phyloP scores from a whole-genome alignment of 768 basidiomycete species.

The Xerocomus spinulosus region DNA sequence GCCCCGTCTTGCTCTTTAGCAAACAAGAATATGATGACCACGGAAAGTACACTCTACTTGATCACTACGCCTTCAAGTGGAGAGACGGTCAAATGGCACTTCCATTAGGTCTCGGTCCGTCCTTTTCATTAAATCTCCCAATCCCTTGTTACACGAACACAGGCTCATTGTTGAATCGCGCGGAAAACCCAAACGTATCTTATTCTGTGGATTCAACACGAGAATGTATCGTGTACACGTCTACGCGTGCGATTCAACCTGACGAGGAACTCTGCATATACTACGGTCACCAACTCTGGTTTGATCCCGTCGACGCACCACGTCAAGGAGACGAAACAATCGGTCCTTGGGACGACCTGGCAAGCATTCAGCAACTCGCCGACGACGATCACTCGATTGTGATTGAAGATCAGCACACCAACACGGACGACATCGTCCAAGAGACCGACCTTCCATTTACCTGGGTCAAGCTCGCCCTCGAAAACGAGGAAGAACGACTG shows the following conservation, averaged over 20 bases:
- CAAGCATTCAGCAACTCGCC: constrained; percentile 1
- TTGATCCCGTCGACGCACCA: constrained; percentile 38
- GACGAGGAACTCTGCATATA: constrained; percentile 80
- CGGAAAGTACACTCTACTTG: constrained; percentile 59
- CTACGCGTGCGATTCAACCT: constrained; percentile 45
- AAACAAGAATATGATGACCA: constrained; percentile 65
- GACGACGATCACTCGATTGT: not conserved
- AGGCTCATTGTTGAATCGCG: constrained; percentile 86
- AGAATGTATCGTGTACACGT: constrained; percentile 61
- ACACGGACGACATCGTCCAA: constrained; percentile 41
- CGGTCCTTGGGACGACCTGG: constrained; percentile 8
- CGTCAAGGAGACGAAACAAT: not conserved
- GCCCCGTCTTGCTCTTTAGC: constrained; percentile 76
- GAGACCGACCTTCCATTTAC: constrained; percentile 65
- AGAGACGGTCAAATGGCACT: constrained; percentile 70
- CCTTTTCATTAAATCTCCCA: not conserved
- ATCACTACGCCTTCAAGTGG: constrained; percentile 79
- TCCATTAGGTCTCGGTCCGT: constrained; percentile 68
- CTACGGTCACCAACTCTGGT: constrained; percentile 68
- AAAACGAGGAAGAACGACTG: constrained; percentile 55
- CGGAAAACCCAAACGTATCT: constrained; percentile 62
- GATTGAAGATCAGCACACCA: not conserved
- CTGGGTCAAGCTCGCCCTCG: constrained; percentile 53
- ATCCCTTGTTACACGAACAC: not conserved
- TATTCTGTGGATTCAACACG: constrained; percentile 50